Evolutionary conservation across 139 green algal species (phyloP), one percentile per base, ranked within the genome.

Genomic region (Chlamydomonas sp.): DNA sequence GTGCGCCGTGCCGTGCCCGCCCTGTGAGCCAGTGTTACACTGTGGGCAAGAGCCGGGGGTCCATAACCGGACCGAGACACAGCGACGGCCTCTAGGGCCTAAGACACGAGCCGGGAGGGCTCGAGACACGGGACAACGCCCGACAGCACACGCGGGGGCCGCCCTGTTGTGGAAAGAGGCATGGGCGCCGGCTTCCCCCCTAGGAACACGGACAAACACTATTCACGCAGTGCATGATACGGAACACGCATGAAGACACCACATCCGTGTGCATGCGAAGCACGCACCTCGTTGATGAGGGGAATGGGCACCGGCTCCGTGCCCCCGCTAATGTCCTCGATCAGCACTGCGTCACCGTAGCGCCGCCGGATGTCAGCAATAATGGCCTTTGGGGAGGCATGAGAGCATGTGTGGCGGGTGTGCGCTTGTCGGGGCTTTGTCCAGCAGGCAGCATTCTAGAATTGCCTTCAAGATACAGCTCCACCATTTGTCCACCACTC

Each of bases 221-320:
- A 10, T 14, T 10, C 66, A 18, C 66, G 10, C 66, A 10, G 10
- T 71, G 10, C 66, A 71, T 71, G 9, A 18, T 71, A 14, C 66
- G 10, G 12, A 10, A 10, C 12, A 18, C 66, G 12, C 10, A 18
- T 71, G 66, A 18, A 18, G 66, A 10, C 66, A 10, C 66, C 66
- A 18, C 66, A 10, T 14, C 12, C 66, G 10, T 14, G 9, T 71
- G 12, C 66, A 10, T 71, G 9, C 66, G 9, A 92, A 63, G 61
- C 76, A 64, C 77, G 83, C 9, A 93, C 80, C 63, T 92, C 86
- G 71, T 96, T 96, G 88, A 94, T 90, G 0, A 89, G 77, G 4
- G 93, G 93, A 9, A 96, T 95, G 64, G 84, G 85, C 20, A 80
- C 71, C 7, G 49, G 4, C 89, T 95, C 93, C 79, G 69, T 60